Base-by-base conservation (phyloP, 2,329 filamentous ascomycete genomes). In the Fusarium penzigii region DNA sequence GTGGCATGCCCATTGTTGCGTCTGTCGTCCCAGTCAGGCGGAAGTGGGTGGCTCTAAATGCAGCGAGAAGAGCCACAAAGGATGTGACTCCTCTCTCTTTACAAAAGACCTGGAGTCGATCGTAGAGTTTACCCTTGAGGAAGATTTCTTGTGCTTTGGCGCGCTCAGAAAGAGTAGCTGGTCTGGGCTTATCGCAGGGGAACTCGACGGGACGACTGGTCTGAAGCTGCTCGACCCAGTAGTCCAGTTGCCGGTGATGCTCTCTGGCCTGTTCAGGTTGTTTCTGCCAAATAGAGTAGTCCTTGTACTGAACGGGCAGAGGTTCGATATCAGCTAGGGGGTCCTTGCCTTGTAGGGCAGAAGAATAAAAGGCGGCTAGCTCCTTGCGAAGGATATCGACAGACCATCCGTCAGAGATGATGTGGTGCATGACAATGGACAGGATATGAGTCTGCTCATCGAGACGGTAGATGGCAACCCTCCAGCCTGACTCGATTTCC, bases 241-340 rank as follows among this genome's bases (percentile, higher is more conserved):
- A 49, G 10, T 55, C 25, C 8, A 51, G 48, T 17, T 56, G 63
- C 2, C 34, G 42, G 4, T 62, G 39, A 20, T 60, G 44, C 5
- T 58, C 42, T 6, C 43, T 44, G 1, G 44, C 57, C 1, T 72
- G 69, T 7, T 70, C 59, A 39, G 66, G 71, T 0, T 76, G 32
- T 11, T 41, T 45, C 39, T 51, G 43, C 51, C 48, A 53, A 2
- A 44, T 29, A 1, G 65, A 44, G n/a, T 57, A 65, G 46, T 67
- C 62, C 3, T 57, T 46, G 29, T 66, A 67, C 40, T 65, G 62
- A 13, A 67, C 57, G 0, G 64, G 56, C 1, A 67, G 47, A 1
- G 64, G 60, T 0, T 43, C 17, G 3, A 62, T n/a, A 3, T 43
- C 16, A 12, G 52, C 50, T 1, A 60, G 29, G 2, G 55, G 59